phyloP scores from a whole-genome alignment of 2,329 filamentous ascomycete species.

The Microdochium trichocladiopsis region DNA sequence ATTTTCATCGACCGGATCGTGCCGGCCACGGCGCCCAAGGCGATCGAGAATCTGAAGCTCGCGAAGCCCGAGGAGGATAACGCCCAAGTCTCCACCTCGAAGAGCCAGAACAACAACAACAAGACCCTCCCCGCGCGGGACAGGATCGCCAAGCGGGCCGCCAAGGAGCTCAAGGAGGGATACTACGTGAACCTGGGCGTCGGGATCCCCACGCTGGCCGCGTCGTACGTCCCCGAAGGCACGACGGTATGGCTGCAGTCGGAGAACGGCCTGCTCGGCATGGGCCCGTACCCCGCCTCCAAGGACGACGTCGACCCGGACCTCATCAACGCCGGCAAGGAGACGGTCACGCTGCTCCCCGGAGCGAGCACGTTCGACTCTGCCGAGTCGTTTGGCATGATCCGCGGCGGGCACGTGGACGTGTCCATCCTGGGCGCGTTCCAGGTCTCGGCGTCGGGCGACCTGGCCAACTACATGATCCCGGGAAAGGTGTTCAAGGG shows the following conservation, averaged over 20 bases:
- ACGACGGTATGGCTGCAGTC: slow-evolving; percentile 77
- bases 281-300: slow-evolving; percentile 68
- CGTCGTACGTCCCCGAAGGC: slow-evolving; percentile 62
- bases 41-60: slow-evolving; percentile 62
- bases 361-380: slow-evolving; percentile 75
- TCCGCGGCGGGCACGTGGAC: slow-evolving; percentile 76
- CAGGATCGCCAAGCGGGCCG: slow-evolving; percentile 69
- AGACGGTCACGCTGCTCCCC: slow-evolving; percentile 73
- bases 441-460: slow-evolving; percentile 71
- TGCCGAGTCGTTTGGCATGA: slow-evolving; percentile 81
- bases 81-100: slow-evolving; percentile 11
- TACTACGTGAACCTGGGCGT: slow-evolving; percentile 78
- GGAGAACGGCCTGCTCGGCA: slow-evolving; percentile 80
- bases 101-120: slow-evolving; percentile 26
- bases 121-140: slow-evolving; percentile 50
- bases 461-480: slow-evolving; percentile 87
- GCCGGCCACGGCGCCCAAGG: slow-evolving; percentile 62
- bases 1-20: slow-evolving; percentile 81
- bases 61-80: slow-evolving; percentile 31
- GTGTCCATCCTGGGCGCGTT: slow-evolving; percentile 78
- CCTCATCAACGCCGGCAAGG: slow-evolving; percentile 81
- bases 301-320: slow-evolving; percentile 68
- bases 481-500: slow-evolving; percentile 84
- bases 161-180: slow-evolving; percentile 74
- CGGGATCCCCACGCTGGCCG: slow-evolving; percentile 81